phyloP scores from a whole-genome alignment of 805 yeast species.

The Candida khao-thaluensis region DNA sequence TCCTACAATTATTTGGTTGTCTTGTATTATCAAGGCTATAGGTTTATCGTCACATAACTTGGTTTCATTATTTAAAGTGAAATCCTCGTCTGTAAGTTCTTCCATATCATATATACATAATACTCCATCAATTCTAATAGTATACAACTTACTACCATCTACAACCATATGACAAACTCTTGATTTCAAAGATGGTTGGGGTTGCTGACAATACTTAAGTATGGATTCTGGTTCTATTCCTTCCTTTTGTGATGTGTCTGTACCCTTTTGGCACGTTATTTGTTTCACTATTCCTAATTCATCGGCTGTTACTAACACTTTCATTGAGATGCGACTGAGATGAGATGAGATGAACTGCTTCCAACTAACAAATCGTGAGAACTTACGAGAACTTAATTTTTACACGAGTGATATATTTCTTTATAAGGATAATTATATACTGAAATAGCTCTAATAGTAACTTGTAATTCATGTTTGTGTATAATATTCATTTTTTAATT shows the following conservation, averaged over 20 bases:
- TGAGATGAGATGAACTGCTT: conserved; percentile 5
- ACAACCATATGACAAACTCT: conserved; percentile 35
- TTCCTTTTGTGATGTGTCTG: conserved; percentile 74
- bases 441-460: too few species aligned
- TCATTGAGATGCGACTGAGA: conserved; percentile 44
- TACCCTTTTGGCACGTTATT: conserved; percentile 60
- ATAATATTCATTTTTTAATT: too few species aligned
- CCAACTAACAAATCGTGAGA: too few species aligned
- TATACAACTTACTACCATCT: conserved; percentile 36
- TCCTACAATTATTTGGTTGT: conserved; percentile 41
- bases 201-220: conserved; percentile 37
- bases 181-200: conserved; percentile 26
- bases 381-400: too few species aligned
- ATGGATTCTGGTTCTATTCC: conserved; percentile 63
- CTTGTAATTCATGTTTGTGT: too few species aligned
- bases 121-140: conserved; percentile 44
- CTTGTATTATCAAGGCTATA: conserved; percentile 28
- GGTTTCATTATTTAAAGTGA: conserved; percentile 33
- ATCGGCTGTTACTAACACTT: conserved; percentile 59
- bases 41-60: conserved; percentile 26
- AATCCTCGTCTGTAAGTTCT: conserved; percentile 18
- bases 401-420: too few species aligned
- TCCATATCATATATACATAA: conserved; percentile 37
- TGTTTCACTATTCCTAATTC: conserved; percentile 69
- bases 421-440: too few species aligned